Percentiles rank a stretch among this genome's conserved stretches.
phyloP scores from a whole-genome alignment of 495 filamentous ascomycete genomes.

The Neohortaea acidophila region DNA sequence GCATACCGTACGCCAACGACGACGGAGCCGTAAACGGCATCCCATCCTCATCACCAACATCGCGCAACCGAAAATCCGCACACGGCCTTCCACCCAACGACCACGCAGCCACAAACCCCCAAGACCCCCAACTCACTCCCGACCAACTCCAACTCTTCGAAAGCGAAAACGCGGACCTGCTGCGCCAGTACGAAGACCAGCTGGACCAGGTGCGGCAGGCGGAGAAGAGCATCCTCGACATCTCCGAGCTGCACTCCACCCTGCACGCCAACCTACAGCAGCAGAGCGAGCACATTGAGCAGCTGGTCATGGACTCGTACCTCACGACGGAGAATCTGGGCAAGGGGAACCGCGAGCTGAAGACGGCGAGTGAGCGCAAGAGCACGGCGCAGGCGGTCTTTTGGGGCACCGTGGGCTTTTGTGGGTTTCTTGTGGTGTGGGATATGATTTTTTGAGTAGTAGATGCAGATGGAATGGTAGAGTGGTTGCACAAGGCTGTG shows the following conservation, averaged over 20 bases:
- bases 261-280: conserved; percentile 69
- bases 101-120: neutral
- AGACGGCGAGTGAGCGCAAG: conserved; percentile 60
- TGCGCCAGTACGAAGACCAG: conserved; percentile 80
- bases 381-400: conserved; percentile 84
- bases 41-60: neutral
- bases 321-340: conserved; percentile 72
- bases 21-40: conserved; percentile 7
- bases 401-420: conserved; percentile 69
- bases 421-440: conserved; percentile 73
- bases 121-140: conserved; percentile 49
- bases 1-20: conserved; percentile 11
- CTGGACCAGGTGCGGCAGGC: conserved; percentile 86
- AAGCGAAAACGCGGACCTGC: conserved; percentile 80
- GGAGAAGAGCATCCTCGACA: conserved; percentile 81
- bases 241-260: conserved; percentile 78
- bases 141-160: conserved; percentile 89
- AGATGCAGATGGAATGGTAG: too few relatives aligned
- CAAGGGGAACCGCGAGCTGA: conserved; percentile 79
- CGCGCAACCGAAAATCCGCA: neutral
- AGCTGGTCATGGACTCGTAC: conserved; percentile 71
- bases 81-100: neutral
- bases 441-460: conserved; percentile 44
- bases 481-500: too few relatives aligned
- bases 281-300: conserved; percentile 75